Evolutionary conservation across 352 stramenopile genomes (phyloP).

Genomic region (Plasmopara viticola): DNA sequence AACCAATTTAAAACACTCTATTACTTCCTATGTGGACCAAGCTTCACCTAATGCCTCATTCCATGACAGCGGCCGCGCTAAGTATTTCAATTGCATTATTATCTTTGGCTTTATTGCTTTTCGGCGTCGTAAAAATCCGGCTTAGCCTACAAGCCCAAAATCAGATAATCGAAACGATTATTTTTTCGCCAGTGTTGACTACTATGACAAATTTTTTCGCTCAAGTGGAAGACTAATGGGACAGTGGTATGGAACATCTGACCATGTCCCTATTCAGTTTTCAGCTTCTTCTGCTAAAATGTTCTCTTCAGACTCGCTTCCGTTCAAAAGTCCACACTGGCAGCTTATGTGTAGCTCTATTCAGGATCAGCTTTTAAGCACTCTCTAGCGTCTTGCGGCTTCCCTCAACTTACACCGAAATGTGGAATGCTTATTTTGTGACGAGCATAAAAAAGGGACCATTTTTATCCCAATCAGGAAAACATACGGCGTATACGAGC

Average conservation of each 20-base stretch:
- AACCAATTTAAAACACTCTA: background rate
- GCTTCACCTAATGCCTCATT: background rate
- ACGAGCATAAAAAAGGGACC: conserved; percentile 7
- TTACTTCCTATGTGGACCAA: background rate
- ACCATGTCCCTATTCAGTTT: background rate
- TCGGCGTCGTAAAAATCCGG: background rate
- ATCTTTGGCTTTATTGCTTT: background rate
- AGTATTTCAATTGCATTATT: background rate
- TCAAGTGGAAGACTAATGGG: background rate
- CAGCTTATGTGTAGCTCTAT: background rate
- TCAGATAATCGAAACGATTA: background rate
- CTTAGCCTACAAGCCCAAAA: background rate
- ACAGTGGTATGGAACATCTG: background rate
- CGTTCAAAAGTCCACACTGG: background rate
- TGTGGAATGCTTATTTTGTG: conserved; percentile 1
- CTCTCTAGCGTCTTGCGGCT: background rate
- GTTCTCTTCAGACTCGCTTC: background rate
- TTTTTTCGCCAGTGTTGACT: background rate
- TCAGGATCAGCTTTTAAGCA: background rate
- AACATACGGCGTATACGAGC: background rate
- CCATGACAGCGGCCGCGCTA: background rate
- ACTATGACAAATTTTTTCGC: background rate
- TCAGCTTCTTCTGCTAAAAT: background rate
- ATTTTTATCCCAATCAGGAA: conserved; percentile 6
- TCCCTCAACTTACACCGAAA: background rate